Evolutionary conservation across 2,329 filamentous ascomycete genomes (phyloP).

Genomic region (Chalaropsis thielavioides): DNA sequence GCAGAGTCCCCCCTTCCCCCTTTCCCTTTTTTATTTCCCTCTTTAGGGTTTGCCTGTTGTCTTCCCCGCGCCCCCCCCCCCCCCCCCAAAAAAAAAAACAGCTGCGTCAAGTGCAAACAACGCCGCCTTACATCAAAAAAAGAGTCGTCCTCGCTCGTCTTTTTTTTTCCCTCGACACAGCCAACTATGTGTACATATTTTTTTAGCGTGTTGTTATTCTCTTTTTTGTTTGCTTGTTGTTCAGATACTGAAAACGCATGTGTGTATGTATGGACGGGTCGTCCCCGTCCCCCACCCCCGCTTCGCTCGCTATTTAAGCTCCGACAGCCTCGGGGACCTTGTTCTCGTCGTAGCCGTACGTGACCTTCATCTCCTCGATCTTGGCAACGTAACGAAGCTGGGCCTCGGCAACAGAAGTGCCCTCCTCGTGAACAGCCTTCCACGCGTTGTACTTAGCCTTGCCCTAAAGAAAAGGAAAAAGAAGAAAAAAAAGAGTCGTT

Average conservation of each 20-base stretch:
- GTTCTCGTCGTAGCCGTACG: constrained; percentile 51
- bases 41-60: too few relatives aligned
- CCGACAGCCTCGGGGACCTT: constrained; percentile 47
- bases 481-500: not conserved
- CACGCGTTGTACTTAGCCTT: constrained; percentile 72
- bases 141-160: too few relatives aligned
- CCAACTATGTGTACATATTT: too few relatives aligned
- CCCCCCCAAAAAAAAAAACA: too few relatives aligned
- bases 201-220: too few relatives aligned
- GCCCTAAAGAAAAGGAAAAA: too few relatives aligned
- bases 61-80: too few relatives aligned
- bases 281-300: not conserved
- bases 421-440: constrained; percentile 54
- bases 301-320: constrained; percentile 19
- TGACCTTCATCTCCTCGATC: constrained; percentile 56
- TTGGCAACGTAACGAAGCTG: constrained; percentile 63
- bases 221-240: not conserved
- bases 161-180: too few relatives aligned
- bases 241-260: not conserved
- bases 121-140: too few relatives aligned
- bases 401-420: constrained; percentile 47
- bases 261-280: not conserved
- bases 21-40: too few relatives aligned
- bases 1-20: too few relatives aligned
- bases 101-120: too few relatives aligned